Conservation (phyloP, 73 alveolate genomes). For the Symbiodinium pilosum region DNA sequence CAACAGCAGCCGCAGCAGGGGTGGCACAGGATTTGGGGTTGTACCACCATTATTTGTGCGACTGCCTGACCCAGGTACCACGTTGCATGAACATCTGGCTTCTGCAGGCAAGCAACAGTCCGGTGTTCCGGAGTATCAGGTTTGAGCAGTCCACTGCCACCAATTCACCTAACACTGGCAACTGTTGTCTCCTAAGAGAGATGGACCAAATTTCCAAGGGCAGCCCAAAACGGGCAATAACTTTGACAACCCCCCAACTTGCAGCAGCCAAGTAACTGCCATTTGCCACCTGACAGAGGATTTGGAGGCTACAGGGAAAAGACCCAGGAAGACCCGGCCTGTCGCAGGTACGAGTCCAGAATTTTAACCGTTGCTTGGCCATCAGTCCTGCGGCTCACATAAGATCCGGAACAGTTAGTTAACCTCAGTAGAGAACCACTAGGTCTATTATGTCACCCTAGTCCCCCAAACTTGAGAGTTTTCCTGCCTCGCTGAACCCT, state of each 20-base stretch:
- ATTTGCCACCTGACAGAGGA: background rate
- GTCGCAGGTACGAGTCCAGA: background rate
- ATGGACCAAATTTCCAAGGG: too few species aligned
- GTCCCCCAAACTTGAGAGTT: too few species aligned
- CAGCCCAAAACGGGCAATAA: too few species aligned
- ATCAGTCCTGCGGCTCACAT: background rate
- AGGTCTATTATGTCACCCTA: too few species aligned
- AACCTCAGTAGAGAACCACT: too few species aligned
- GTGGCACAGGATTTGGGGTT: too few species aligned
- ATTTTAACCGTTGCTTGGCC: background rate
- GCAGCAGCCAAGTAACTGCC: background rate
- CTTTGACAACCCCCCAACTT: background rate
- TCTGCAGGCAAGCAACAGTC: background rate
- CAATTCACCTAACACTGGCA: background rate
- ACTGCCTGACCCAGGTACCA: too few species aligned
- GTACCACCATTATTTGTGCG: too few species aligned
- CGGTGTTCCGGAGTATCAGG: background rate
- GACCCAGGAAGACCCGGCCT: background rate
- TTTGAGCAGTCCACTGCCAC: background rate
- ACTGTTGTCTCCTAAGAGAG: too few species aligned
- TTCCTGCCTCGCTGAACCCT: background rate
- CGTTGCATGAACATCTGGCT: background rate
- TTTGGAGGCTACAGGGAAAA: background rate
- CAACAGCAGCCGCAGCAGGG: too few species aligned
- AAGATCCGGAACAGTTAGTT: too few species aligned